These are phyloP conservation scores for Phialophora expanda DNA, from an alignment of 2,329 filamentous ascomycete species.

Conservation along the genomic window DNA sequence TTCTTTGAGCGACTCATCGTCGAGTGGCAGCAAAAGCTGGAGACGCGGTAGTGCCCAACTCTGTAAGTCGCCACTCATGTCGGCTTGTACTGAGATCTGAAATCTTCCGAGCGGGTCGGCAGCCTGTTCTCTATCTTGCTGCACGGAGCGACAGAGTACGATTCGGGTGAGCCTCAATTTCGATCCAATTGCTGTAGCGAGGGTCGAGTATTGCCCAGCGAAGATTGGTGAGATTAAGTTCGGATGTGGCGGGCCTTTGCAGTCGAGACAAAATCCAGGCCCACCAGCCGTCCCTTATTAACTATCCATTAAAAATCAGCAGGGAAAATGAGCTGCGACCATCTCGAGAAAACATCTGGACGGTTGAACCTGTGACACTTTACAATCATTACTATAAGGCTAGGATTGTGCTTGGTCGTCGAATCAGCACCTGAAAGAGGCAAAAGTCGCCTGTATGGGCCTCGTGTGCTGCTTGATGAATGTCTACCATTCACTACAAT, in stretches of 20 bases:
- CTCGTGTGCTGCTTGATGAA: neutral
- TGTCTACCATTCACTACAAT: slow-evolving; percentile 16
- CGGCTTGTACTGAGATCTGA: neutral
- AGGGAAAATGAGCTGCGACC: neutral
- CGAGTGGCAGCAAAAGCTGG: slow-evolving; percentile 78
- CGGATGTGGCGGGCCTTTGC: too few relatives aligned
- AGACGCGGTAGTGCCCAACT: slow-evolving; percentile 72
- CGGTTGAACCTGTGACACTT: neutral
- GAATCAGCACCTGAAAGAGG: neutral
- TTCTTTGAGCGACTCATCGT: slow-evolving; percentile 82
- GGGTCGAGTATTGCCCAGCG: neutral
- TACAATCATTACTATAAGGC: neutral
- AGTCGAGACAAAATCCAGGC: neutral
- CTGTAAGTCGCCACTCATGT: slow-evolving; percentile 50
- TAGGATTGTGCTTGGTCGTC: neutral
- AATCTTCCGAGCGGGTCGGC: neutral
- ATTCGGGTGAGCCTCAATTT: neutral
- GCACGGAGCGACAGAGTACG: neutral
- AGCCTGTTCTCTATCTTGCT: neutral
- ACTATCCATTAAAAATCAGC: neutral
- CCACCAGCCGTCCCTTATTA: neutral
- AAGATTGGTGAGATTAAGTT: neutral
- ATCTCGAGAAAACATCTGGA: neutral
- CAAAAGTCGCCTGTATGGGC: neutral
- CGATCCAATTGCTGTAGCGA: neutral